Conservation (phyloP, 2,329 filamentous ascomycete genomes). For the Camptophora hylomeconis region DNA sequence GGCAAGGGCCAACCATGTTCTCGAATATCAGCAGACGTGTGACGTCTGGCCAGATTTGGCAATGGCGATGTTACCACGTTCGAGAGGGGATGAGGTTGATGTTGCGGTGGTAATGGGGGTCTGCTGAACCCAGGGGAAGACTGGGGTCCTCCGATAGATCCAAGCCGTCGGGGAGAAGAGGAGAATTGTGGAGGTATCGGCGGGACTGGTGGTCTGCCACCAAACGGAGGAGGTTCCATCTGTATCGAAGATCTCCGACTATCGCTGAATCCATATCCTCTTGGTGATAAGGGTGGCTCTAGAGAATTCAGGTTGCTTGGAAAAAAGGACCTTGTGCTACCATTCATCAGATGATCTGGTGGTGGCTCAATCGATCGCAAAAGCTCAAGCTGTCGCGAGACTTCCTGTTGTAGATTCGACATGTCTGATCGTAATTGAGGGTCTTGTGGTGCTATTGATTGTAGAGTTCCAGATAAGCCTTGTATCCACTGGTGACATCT, state of each 20-base stretch:
- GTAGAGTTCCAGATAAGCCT: slow-evolving; percentile 19
- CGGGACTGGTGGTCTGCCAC: slow-evolving; percentile 13
- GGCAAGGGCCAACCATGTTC: slow-evolving; percentile 61
- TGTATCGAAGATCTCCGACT: slow-evolving; percentile 56
- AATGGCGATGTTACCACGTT: slow-evolving; percentile 41
- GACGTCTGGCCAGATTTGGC: slow-evolving; percentile 62
- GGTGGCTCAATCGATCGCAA: slow-evolving; percentile 44
- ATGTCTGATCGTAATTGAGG: slow-evolving; percentile 63
- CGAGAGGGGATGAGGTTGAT: slow-evolving; percentile 53
- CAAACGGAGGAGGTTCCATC: slow-evolving; percentile 35
- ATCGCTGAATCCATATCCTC: slow-evolving; percentile 77
- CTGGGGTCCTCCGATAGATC: slow-evolving; percentile 62
- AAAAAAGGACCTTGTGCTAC: slow-evolving; percentile 41
- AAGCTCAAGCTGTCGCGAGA: slow-evolving; percentile 47
- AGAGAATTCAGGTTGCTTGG: slow-evolving; percentile 47
- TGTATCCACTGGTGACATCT: slow-evolving; percentile 51
- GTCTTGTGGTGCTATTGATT: slow-evolving; percentile 55
- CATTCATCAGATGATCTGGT: slow-evolving; percentile 52
- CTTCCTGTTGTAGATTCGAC: slow-evolving; percentile 45
- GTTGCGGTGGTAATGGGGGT: slow-evolving; percentile 54
- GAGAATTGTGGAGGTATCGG: slow-evolving; percentile 53
- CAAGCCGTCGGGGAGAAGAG: slow-evolving; percentile 66
- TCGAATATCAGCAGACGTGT: slow-evolving; percentile 92
- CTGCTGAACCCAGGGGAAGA: slow-evolving; percentile 63
- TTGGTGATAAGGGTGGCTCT: slow-evolving; percentile 74